phyloP scores from a whole-genome alignment of 2,329 filamentous ascomycete genomes.

The Hirsutella rhossiliensis region DNA sequence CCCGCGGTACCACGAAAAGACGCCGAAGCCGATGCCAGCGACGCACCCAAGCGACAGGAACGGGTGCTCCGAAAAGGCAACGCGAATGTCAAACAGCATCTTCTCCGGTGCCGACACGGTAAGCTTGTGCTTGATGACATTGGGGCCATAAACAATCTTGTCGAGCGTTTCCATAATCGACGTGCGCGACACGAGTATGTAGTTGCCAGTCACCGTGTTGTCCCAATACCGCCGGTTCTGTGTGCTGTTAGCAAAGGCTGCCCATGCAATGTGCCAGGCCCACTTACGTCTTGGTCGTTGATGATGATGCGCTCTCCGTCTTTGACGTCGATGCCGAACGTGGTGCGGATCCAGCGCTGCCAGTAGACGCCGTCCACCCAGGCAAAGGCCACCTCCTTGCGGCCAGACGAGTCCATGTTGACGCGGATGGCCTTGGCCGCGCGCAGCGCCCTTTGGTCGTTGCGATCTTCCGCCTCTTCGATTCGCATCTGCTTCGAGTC shows the following conservation, averaged over 20 bases:
- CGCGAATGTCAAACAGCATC: slow-evolving; percentile 54
- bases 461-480: slow-evolving; percentile 88
- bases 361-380: slow-evolving; percentile 97
- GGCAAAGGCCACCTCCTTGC: slow-evolving; percentile 85
- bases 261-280: not conserved
- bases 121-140: slow-evolving; percentile 64
- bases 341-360: slow-evolving; percentile 94
- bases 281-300: slow-evolving; percentile 88
- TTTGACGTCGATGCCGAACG: slow-evolving; percentile 80
- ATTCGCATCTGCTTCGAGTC: slow-evolving; percentile 92
- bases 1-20: slow-evolving; percentile 40
- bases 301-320: slow-evolving; percentile 89
- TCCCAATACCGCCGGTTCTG: slow-evolving; percentile 95
- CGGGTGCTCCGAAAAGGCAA: slow-evolving; percentile 46
- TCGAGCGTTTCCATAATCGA: slow-evolving; percentile 80
- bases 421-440: slow-evolving; percentile 85
- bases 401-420: slow-evolving; percentile 76
- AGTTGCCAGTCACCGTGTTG: slow-evolving; percentile 73
- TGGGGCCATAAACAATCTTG: slow-evolving; percentile 55
- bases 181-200: slow-evolving; percentile 79
- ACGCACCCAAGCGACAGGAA: slow-evolving; percentile 46
- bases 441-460: slow-evolving; percentile 76
- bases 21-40: slow-evolving; percentile 41
- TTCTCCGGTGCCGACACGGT: slow-evolving; percentile 63
- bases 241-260: not conserved